Evolutionary conservation across 495 filamentous ascomycete genomes (phyloP).

Genomic region (Penicillium flavigenum): DNA sequence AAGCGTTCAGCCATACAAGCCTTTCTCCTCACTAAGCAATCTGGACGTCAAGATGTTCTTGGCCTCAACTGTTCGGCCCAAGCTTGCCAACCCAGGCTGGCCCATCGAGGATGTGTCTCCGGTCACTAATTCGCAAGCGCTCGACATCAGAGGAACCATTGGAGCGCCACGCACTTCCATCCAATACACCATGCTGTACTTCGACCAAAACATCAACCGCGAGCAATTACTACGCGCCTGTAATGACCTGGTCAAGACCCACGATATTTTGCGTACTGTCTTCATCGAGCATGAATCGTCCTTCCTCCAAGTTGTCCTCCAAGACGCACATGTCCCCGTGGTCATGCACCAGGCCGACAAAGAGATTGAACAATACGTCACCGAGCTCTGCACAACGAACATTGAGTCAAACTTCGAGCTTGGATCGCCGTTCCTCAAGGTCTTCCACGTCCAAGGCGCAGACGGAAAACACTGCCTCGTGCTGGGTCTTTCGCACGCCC

Average conservation of each 20-base stretch:
- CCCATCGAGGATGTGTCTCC: constrained; percentile 35
- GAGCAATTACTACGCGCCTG: constrained; percentile 35
- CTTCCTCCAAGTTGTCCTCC: constrained; percentile 56
- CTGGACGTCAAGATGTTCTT: constrained; percentile 31
- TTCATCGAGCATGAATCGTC: constrained; percentile 52
- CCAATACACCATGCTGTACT: constrained; percentile 47
- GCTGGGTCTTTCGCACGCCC: constrained; percentile 63
- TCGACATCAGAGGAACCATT: constrained; percentile 54
- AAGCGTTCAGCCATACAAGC: constrained; percentile 26
- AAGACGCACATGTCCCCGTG: constrained; percentile 39
- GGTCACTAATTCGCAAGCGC: constrained; percentile 42
- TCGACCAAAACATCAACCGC: constrained; percentile 31
- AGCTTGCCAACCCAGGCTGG: constrained; percentile 34
- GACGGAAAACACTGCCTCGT: constrained; percentile 47
- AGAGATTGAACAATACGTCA: constrained; percentile 43
- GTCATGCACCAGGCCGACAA: constrained; percentile 26
- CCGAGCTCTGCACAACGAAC: constrained; percentile 38
- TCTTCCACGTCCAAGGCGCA: constrained; percentile 47
- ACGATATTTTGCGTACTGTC: constrained; percentile 64
- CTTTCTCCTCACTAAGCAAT: constrained; percentile 39
- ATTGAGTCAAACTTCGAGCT: constrained; percentile 47
- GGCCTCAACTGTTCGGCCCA: constrained; percentile 26
- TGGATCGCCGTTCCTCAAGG: constrained; percentile 56
- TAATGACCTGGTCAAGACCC: constrained; percentile 46
- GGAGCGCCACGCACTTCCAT: constrained; percentile 42